Percentiles rank a stretch among this genome's conserved stretches.
Conservation (phyloP, 1,284 basidiomycete species). For the Leccinum angustisporum region DNA sequence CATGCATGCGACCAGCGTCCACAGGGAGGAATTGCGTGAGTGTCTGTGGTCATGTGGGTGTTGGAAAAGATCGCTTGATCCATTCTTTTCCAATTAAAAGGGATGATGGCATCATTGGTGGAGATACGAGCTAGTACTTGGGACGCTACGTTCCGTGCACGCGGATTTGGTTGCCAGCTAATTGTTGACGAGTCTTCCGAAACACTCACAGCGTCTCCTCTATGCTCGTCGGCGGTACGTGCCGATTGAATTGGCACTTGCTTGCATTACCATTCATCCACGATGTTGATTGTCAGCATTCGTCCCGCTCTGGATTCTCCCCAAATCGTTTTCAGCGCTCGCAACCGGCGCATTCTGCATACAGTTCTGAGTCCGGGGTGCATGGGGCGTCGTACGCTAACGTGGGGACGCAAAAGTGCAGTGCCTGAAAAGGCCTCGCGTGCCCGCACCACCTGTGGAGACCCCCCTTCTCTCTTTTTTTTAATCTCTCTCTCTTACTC, state of each 20-base stretch:
- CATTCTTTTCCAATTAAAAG: no score
- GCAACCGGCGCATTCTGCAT: conserved; percentile 82
- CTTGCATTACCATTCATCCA: conserved; percentile 53
- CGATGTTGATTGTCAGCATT: conserved; percentile 41
- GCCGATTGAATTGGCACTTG: conserved; percentile 38
- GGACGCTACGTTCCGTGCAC: no score
- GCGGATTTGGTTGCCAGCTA: not conserved
- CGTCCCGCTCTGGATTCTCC: conserved; percentile 88
- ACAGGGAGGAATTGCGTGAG: conserved; percentile 70
- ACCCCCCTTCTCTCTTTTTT: no score
- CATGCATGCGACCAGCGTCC: conserved; percentile 60
- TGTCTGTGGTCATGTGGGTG: not conserved
- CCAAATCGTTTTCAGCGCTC: conserved; percentile 60
- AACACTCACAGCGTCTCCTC: conserved; percentile 27
- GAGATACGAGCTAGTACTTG: no score
- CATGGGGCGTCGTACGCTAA: conserved; percentile 62
- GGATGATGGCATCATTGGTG: no score
- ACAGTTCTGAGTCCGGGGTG: conserved; percentile 85
- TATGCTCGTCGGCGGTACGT: conserved; percentile 45
- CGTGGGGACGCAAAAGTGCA: no score
- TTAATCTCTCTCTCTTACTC: no score
- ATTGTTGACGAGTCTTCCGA: not conserved
- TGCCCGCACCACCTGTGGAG: no score
- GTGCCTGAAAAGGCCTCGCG: no score
- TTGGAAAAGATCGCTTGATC: no score